Evolutionary conservation across 805 yeast species (phyloP).

Genomic region (Barnettozyma botsteinii): DNA sequence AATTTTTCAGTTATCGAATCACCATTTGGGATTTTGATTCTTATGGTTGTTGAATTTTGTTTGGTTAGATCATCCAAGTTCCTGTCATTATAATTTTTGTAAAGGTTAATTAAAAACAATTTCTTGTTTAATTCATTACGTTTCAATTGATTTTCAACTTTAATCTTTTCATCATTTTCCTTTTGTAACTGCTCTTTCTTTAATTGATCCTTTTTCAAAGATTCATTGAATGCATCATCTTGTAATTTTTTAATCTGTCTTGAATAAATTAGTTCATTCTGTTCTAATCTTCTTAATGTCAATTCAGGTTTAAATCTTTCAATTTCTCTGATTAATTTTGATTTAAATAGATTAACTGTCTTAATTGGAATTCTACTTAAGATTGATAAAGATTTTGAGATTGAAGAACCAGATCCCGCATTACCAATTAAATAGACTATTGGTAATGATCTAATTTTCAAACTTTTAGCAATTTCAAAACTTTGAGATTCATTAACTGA

Average conservation of each 20-base stretch:
- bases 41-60: slow-evolving; percentile 37
- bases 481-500: slow-evolving; percentile 60
- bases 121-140: slow-evolving; percentile 7
- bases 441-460: slow-evolving; percentile 51
- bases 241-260: slow-evolving; percentile 59
- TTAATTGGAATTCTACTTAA: slow-evolving; percentile 27
- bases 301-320: slow-evolving; percentile 60
- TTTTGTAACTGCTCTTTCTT: slow-evolving; percentile 42
- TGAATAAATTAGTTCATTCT: slow-evolving; percentile 50
- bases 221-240: slow-evolving; percentile 59
- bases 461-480: slow-evolving; percentile 54
- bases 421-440: slow-evolving; percentile 47
- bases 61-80: slow-evolving; percentile 17
- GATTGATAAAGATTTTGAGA: slow-evolving; percentile 30
- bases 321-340: slow-evolving; percentile 36
- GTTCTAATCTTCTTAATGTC: slow-evolving; percentile 51
- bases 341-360: slow-evolving; percentile 29
- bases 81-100: slow-evolving; percentile 1
- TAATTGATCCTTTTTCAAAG: slow-evolving; percentile 49
- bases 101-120: slow-evolving; percentile 7
- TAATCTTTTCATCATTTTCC: slow-evolving; percentile 21
- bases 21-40: slow-evolving; percentile 52
- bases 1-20: slow-evolving; percentile 42
- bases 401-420: slow-evolving; percentile 42
- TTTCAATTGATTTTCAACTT: slow-evolving; percentile 4